Evolutionary conservation across 169 alveolate species (phyloP), one percentile per base, ranked within the genome.

Genomic region (Toxoplasma gondii): DNA sequence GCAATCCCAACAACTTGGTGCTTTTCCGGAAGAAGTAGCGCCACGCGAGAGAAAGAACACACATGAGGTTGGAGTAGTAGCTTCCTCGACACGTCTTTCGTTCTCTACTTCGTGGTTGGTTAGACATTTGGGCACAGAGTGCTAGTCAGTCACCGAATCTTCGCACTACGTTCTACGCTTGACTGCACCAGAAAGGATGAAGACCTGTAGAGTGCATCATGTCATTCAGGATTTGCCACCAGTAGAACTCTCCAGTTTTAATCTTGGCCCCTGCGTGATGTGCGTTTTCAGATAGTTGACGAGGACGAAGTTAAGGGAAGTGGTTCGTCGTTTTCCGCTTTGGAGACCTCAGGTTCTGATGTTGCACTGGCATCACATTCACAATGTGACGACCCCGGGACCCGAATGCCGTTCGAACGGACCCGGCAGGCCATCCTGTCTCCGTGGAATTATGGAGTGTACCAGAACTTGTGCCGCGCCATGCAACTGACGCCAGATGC

Each of bases 381-480:
- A 19, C 49, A 16, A 10, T 45, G n/a, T 9, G 31, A 19, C 43
- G n/a, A 38, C 43, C 27, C 2, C 27, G n/a, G 74, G n/a, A 31
- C 44, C 45, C 44, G 43, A n/a, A 19, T 38, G 2, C 49, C 86
- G 10, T 78, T n/a, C 44, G 49, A n/a, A 16, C 12, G 49, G 86
- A 78, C 16, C 86, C 45, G 86, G 49, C 86, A 78, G 44, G 86
- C 86, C 22, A n/a, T 78, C n/a, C 49, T 78, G 86, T 78, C 86
- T n/a, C 86, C 86, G 49, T 78, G 86, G 86, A 78, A 17, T n/a
- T 38, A 36, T 27, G 86, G 86, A 12, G 29, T 78, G 86, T 78
- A 38, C 29, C 86, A 78, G 86, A 38, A 78, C 29, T 19, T 78
- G 27, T 78, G 86, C 45, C 1, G 86, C 49, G 39, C 86, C 9